These are phyloP conservation scores for Sporisorium scitamineum DNA, from an alignment of 1,284 basidiomycete genomes.

Conservation along the genomic window DNA sequence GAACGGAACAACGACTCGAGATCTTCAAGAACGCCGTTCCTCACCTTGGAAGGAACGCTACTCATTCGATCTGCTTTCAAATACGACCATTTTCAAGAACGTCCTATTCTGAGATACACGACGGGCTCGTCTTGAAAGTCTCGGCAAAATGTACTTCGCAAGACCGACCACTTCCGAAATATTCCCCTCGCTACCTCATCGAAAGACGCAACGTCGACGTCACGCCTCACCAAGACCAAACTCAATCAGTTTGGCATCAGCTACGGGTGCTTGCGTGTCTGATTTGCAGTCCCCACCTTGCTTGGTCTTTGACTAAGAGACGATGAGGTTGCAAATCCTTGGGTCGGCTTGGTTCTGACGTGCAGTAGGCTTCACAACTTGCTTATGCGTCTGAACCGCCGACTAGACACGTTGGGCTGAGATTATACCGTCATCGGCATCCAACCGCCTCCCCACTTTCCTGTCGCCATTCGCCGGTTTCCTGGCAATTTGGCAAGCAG, in stretches of 20 bases:
- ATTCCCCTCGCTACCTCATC: background rate
- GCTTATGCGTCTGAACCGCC: background rate
- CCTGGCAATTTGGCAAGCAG: background rate
- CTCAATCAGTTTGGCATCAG: constrained; percentile 58
- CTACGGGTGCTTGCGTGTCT: constrained; percentile 65
- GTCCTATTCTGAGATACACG: too few species aligned
- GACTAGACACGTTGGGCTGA: constrained; percentile 52
- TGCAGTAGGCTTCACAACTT: background rate
- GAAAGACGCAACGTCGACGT: constrained; percentile 31
- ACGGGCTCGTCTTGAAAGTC: background rate
- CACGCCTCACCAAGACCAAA: constrained; percentile 43
- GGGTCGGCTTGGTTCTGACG: constrained; percentile 11
- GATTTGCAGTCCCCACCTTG: constrained; percentile 10
- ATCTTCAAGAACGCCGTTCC: background rate
- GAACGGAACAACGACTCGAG: background rate
- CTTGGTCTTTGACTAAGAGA: constrained; percentile 5
- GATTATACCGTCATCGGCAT: constrained; percentile 60
- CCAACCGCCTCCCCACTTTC: constrained; percentile 10
- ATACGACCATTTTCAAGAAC: background rate
- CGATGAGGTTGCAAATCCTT: constrained; percentile 18
- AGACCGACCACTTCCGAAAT: background rate
- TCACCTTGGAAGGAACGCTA: background rate
- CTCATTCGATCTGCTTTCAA: background rate
- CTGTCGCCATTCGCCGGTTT: background rate
- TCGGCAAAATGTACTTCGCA: background rate